A percentile compares a stretch with the other conserved stretches of the same genome.
These are phyloP conservation scores for Trichosanthes cucumerina DNA, from an alignment of 306 rosid species.

Conservation along the genomic window DNA sequence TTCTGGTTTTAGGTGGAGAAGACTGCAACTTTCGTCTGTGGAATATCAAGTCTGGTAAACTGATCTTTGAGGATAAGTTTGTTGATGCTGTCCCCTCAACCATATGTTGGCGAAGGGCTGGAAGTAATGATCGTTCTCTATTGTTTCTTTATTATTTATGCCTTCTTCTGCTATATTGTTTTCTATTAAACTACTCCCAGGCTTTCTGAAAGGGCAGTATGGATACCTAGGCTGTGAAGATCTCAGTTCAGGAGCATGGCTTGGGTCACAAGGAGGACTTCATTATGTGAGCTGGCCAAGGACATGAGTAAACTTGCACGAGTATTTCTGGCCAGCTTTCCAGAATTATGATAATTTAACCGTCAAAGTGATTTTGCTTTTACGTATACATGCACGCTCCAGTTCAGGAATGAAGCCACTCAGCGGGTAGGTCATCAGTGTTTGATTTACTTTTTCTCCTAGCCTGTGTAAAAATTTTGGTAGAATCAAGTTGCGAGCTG, in stretches of 20 bases:
- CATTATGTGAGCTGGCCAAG: conserved; percentile 49
- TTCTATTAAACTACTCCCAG: conserved; percentile 13
- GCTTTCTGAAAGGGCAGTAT: conserved; percentile 19
- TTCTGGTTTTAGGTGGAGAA: conserved; percentile 60
- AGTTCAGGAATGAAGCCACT: neutral
- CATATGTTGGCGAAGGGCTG: conserved; percentile 44
- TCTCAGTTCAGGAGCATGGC: conserved; percentile 51
- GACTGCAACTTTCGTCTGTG: conserved; percentile 72
- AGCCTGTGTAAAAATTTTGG: neutral
- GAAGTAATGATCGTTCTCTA: conserved; percentile 16
- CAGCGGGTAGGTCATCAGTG: neutral
- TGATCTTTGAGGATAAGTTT: conserved; percentile 81
- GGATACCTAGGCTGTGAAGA: conserved; percentile 3
- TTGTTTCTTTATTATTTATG: neutral
- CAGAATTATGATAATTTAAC: neutral
- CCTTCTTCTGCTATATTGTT: conserved; percentile 12
- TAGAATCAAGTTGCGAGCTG: neutral
- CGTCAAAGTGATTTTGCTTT: neutral
- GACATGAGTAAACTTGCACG: neutral
- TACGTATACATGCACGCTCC: neutral
- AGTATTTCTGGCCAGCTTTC: neutral
- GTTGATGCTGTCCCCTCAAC: conserved; percentile 45
- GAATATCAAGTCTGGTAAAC: conserved; percentile 80
- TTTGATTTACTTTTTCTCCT: neutral
- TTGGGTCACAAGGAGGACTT: conserved; percentile 71